Evolutionary conservation across 805 yeast genomes (phyloP).

Genomic region (Spathaspora girioi): DNA sequence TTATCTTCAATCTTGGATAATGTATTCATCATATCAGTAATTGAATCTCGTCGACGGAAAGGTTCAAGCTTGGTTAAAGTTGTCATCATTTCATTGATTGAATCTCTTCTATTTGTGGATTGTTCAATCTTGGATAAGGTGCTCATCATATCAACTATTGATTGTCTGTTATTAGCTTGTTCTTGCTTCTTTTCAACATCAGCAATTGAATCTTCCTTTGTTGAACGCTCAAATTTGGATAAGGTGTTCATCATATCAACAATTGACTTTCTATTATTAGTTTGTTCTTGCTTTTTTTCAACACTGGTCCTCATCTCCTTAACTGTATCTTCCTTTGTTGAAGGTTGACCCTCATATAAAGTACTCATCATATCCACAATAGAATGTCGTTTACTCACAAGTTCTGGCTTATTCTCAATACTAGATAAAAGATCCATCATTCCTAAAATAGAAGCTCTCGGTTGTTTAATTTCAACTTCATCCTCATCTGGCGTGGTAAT

Average conservation of each 20-base stretch:
- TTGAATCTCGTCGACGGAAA: conserved; percentile 18
- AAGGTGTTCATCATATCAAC: conserved; percentile 27
- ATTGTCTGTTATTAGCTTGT: conserved; percentile 4
- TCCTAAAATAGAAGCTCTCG: not conserved
- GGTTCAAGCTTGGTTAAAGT: conserved; percentile 14
- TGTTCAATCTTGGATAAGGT: conserved; percentile 12
- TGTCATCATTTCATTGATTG: conserved; percentile 31
- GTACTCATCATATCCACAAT: conserved; percentile 27
- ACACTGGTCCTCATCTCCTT: too few species aligned
- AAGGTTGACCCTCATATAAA: conserved; percentile 14
- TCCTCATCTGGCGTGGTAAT: not conserved
- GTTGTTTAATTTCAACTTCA: not conserved
- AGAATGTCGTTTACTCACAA: conserved; percentile 10
- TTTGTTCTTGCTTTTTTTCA: conserved; percentile 1
- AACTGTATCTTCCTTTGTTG: conserved; percentile 3
- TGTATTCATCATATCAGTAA: conserved; percentile 29
- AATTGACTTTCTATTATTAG: conserved; percentile 14
- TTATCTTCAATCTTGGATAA: conserved; percentile 10
- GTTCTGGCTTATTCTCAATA: not conserved
- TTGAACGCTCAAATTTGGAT: conserved; percentile 5
- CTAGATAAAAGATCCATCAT: conserved; percentile 6
- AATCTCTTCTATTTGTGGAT: conserved; percentile 16
- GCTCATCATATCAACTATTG: conserved; percentile 28
- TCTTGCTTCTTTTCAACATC: conserved; percentile 2
- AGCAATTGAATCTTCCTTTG: conserved; percentile 2